Percentiles rank a stretch among this genome's conserved stretches.
Evolutionary conservation across 352 stramenopile species (phyloP).

Genomic region (Phytophthora litchii): DNA sequence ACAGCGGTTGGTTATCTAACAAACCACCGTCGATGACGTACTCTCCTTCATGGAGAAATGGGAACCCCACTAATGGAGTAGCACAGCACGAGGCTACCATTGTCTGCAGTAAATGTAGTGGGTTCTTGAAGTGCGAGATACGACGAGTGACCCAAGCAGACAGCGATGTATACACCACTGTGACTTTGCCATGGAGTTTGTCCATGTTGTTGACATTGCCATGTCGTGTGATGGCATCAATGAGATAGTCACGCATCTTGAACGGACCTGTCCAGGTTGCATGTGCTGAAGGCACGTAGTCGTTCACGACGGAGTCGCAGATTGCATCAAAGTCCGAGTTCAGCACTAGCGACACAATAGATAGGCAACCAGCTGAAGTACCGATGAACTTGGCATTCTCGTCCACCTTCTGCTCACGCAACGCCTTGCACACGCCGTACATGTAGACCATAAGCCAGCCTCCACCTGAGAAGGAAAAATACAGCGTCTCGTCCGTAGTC

Average conservation of each 20-base stretch:
- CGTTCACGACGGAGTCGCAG: slow-evolving; percentile 42
- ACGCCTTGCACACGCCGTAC: slow-evolving; percentile 62
- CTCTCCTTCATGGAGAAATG: slow-evolving; percentile 56
- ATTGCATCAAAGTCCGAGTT: slow-evolving; percentile 57
- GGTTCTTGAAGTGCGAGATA: slow-evolving; percentile 44
- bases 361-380: slow-evolving; percentile 48
- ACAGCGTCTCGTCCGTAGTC: slow-evolving; percentile 7
- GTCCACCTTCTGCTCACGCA: slow-evolving; percentile 48
- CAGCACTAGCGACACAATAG: slow-evolving; percentile 44
- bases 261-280: slow-evolving; percentile 39
- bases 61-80: slow-evolving; percentile 51
- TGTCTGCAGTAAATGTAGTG: slow-evolving; percentile 45
- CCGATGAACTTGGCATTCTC: slow-evolving; percentile 50
- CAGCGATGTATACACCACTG: slow-evolving; percentile 63
- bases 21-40: slow-evolving; percentile 66
- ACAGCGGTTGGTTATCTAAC: slow-evolving; percentile 61
- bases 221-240: slow-evolving; percentile 42
- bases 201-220: slow-evolving; percentile 36
- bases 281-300: slow-evolving; percentile 44
- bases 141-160: slow-evolving; percentile 44
- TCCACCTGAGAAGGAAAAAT: slow-evolving; percentile 56
- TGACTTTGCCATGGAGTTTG: slow-evolving; percentile 34
- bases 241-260: slow-evolving; percentile 57
- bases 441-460: slow-evolving; percentile 71
- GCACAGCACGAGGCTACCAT: slow-evolving; percentile 64